Evolutionary conservation across 352 stramenopile genomes (phyloP).

Genomic region (Phytophthora pinifolia): DNA sequence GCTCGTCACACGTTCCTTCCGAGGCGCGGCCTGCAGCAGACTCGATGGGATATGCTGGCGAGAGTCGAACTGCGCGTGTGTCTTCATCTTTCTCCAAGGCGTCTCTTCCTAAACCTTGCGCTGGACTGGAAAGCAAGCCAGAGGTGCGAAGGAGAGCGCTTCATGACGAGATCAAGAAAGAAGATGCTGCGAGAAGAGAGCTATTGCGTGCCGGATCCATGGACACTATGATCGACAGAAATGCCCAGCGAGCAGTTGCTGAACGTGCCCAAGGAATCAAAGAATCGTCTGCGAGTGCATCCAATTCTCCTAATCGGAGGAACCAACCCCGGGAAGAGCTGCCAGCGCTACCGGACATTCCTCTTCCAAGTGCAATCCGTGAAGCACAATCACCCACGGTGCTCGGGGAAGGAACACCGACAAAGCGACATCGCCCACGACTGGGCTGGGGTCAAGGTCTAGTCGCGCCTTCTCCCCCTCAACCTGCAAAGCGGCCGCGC

Average conservation of each 20-base stretch:
- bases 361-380: slow-evolving; percentile 34
- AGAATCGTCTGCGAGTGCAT: slow-evolving; percentile 19
- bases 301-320: slow-evolving; percentile 18
- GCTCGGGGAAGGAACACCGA: slow-evolving; percentile 34
- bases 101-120: slow-evolving; percentile 14
- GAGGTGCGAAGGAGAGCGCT: slow-evolving; percentile 20
- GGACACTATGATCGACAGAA: slow-evolving; percentile 26
- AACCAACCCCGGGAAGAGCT: slow-evolving; percentile 47
- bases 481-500: slow-evolving; percentile 69
- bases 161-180: slow-evolving; percentile 26
- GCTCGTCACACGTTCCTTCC: slow-evolving; percentile 14
- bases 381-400: slow-evolving; percentile 16
- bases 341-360: slow-evolving; percentile 67
- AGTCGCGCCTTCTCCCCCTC: slow-evolving; percentile 58
- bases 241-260: slow-evolving; percentile 3
- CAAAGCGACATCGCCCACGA: slow-evolving; percentile 62
- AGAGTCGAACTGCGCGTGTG: slow-evolving; percentile 17
- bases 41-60: slow-evolving; percentile 16
- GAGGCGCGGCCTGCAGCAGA: slow-evolving; percentile 1
- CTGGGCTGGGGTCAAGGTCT: slow-evolving; percentile 85
- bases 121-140: slow-evolving; percentile 3
- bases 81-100: slow-evolving; percentile 14
- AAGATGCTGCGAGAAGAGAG: slow-evolving; percentile 25
- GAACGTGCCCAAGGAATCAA: slow-evolving; percentile 22
- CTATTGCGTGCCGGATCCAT: slow-evolving; percentile 26